phyloP scores from a whole-genome alignment of 345 rosid genomes.

The Aquilaria sinensis region DNA sequence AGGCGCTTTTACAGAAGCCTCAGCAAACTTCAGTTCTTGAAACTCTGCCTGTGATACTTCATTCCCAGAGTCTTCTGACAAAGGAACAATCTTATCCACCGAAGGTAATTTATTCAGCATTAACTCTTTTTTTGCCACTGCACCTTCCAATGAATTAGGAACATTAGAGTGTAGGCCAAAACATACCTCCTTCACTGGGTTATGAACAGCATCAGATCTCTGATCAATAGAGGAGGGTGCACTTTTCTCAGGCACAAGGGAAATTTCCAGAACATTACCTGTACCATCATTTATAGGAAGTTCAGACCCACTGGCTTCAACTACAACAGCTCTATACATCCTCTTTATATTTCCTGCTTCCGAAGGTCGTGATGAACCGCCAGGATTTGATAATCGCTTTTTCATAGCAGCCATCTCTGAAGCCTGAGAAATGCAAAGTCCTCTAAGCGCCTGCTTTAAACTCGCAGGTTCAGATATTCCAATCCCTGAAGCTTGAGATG shows the following conservation, averaged over 20 bases:
- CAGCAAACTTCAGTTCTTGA: slow-evolving; percentile 12
- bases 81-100: slow-evolving; percentile 19
- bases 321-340: slow-evolving; percentile 55
- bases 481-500: slow-evolving; percentile 52
- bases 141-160: slow-evolving; percentile 18
- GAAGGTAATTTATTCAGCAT: slow-evolving; percentile 15
- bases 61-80: slow-evolving; percentile 10
- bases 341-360: slow-evolving; percentile 62
- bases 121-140: slow-evolving; percentile 10
- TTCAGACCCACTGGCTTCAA: slow-evolving; percentile 52
- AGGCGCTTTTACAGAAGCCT: slow-evolving; percentile 18
- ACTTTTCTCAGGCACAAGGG: slow-evolving; percentile 50
- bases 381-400: slow-evolving; percentile 53
- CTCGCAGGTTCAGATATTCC: slow-evolving; percentile 65
- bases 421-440: slow-evolving; percentile 78
- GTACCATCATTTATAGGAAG: slow-evolving; percentile 31
- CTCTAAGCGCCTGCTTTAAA: slow-evolving; percentile 82
- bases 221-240: slow-evolving; percentile 21
- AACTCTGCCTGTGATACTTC: slow-evolving; percentile 15
- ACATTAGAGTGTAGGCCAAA: slow-evolving; percentile 15
- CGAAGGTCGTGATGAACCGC: slow-evolving; percentile 33
- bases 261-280: slow-evolving; percentile 49
- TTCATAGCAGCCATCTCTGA: slow-evolving; percentile 86
- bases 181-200: slow-evolving; percentile 16
- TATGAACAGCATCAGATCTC: slow-evolving; percentile 24